Percentiles rank a stretch among this genome's conserved stretches.
Conservation (phyloP, 129 eudicot genomes). For the Lactuca sativa region DNA sequence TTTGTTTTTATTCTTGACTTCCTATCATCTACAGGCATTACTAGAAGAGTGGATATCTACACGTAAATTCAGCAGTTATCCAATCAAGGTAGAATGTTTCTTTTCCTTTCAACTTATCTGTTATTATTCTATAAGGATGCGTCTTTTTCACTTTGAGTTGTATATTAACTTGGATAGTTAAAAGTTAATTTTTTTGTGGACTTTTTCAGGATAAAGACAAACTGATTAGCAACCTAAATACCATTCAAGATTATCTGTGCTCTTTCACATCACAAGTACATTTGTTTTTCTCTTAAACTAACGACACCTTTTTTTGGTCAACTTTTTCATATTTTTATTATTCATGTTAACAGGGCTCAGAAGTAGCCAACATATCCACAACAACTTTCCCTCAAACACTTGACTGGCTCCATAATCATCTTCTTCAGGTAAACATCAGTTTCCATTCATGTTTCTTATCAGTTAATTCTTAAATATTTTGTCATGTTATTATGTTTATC, state of each 20-base stretch:
- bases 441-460: neutral
- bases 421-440: constrained; percentile 67
- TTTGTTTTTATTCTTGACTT: no score
- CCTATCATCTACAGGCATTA: constrained; percentile 58
- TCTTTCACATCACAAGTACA: constrained; percentile 71
- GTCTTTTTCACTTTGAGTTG: neutral
- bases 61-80: constrained; percentile 67
- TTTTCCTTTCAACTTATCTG: neutral
- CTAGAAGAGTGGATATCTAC: constrained; percentile 96
- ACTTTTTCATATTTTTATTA: no score
- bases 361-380: constrained; percentile 86
- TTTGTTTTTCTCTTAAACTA: neutral
- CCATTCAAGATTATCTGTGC: constrained; percentile 93
- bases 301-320: no score
- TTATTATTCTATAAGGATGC: no score
- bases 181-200: neutral
- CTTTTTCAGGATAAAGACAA: constrained; percentile 74
- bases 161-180: neutral
- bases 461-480: neutral
- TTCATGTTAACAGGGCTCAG: constrained; percentile 48
- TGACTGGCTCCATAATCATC: constrained; percentile 96
- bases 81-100: constrained; percentile 49
- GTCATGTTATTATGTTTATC: neutral
- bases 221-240: constrained; percentile 74
- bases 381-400: constrained; percentile 95